These are phyloP conservation scores for Waitea zeae DNA, from an alignment of 1,284 basidiomycete species.

Conservation along the genomic window DNA sequence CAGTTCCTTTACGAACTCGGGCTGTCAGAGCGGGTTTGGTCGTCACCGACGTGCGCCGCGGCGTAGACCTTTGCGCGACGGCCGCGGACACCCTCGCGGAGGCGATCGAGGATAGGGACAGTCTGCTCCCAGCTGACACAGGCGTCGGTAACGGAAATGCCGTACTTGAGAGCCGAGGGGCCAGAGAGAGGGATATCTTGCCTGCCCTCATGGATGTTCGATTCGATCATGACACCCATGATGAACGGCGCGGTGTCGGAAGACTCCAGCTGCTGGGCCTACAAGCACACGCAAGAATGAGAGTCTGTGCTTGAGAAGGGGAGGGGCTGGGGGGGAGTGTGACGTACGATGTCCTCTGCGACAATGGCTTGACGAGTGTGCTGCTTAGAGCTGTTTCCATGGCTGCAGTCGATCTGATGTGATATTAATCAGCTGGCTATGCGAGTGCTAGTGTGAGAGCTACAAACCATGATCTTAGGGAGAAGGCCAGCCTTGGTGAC, in stretches of 20 bases:
- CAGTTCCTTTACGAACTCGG: no score
- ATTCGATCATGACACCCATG: slow-evolving; percentile 97
- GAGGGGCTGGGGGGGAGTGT: no score
- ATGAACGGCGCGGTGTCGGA: slow-evolving; percentile 61
- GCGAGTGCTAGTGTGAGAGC: slow-evolving; percentile 1
- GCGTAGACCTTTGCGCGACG: slow-evolving; percentile 35
- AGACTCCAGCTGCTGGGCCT: slow-evolving; percentile 58
- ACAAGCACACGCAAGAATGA: background rate
- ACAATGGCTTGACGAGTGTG: slow-evolving; percentile 75
- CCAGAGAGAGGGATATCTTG: slow-evolving; percentile 77
- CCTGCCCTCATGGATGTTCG: slow-evolving; percentile 79
- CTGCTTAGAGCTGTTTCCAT: slow-evolving; percentile 85
- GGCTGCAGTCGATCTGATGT: slow-evolving; percentile 81
- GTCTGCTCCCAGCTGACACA: slow-evolving; percentile 87
- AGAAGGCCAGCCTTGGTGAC: slow-evolving; percentile 67
- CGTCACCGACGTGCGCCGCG: no score
- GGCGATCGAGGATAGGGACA: slow-evolving; percentile 58
- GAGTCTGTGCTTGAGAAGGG: no score
- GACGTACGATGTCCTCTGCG: slow-evolving; percentile 64
- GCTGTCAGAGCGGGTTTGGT: no score
- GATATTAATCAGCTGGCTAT: background rate
- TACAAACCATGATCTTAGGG: slow-evolving; percentile 67
- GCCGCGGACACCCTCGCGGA: slow-evolving; percentile 67
- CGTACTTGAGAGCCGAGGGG: slow-evolving; percentile 66
- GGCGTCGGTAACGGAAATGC: slow-evolving; percentile 80